Conservation (phyloP, 192 early-diverging fungal genomes). For the Spizellomyces sp. region DNA sequence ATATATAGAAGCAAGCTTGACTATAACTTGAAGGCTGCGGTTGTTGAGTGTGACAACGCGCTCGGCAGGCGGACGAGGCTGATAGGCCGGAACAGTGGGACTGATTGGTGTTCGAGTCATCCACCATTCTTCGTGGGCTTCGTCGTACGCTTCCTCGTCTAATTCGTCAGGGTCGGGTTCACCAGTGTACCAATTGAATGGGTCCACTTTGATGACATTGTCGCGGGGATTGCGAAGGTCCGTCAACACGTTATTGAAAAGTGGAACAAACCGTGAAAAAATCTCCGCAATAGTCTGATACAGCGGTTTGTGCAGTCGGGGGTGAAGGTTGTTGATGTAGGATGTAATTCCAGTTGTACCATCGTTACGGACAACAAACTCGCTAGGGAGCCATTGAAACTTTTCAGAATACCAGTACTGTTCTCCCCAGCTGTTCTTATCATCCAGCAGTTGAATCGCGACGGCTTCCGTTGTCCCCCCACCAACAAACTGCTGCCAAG, state of each 20-base stretch:
- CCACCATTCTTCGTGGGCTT: background rate
- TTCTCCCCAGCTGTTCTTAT: no score
- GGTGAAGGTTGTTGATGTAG: constrained; percentile 80
- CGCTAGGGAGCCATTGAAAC: constrained; percentile 71
- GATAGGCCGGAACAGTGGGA: constrained; percentile 3
- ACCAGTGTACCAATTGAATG: background rate
- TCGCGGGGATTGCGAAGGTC: background rate
- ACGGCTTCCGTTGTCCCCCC: background rate
- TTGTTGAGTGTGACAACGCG: constrained; percentile 38
- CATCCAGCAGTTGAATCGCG: no score
- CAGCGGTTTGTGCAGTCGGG: constrained; percentile 42
- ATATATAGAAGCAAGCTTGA: constrained; percentile 71
- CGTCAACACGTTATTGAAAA: constrained; percentile 53
- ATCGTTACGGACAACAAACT: constrained; percentile 54
- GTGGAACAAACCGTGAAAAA: constrained; percentile 60
- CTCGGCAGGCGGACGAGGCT: background rate
- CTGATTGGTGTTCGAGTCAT: background rate
- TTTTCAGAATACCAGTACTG: constrained; percentile 4
- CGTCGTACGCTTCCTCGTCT: no score
- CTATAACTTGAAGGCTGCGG: constrained; percentile 60
- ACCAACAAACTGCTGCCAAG: constrained; percentile 4
- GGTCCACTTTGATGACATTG: background rate
- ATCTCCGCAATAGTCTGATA: constrained; percentile 55
- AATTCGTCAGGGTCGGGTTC: no score
- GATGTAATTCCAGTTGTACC: constrained; percentile 53